Base-by-base conservation (phyloP, 805 yeast species). In the Priceomyces carsonii region DNA sequence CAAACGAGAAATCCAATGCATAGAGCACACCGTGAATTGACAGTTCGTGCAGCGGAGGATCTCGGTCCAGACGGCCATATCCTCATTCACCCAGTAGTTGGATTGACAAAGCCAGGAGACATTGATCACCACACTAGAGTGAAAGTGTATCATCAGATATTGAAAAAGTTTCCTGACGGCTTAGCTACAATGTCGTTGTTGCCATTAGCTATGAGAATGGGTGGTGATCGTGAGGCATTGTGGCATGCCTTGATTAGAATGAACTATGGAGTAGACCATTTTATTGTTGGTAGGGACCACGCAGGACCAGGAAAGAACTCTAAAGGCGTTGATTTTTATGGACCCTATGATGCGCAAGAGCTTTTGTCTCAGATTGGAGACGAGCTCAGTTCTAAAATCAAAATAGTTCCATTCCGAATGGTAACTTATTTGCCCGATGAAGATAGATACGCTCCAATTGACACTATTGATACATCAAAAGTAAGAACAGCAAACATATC, bases 1-100 rank as follows among this genome's bases (percentile, higher is more conserved):
- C 98, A 90, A 71, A 90, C 98, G 27, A 80, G 98, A 71, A 90
- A 90, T 71, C 98, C 98, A 49, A 91, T 90, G 97, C 98, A 90
- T 66, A 81, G 98, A 62, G 98, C 98, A 21, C 98, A 90, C 65
- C 79, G 97, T 61, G 98, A 90, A 64, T 73, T 90, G 55, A 90
- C 98, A 10, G 95, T 90, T 30, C 79, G 97, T 53, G 98, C 97
- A 23, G 97, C 98, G n/a, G 79, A 89, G 54, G 93, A 86, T 48
- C 80, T 88, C 48, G 83, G 88, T 47, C 89, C 91, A 30, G 83
- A 85, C 46, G 72, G 71, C 18, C 71, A 61, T 40, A 83, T 90
- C 37, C 74, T 90, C 63, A 88, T 90, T 55, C 98, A 90, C 64
- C 98, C 98, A 4, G 98, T 90, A 28, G 98, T 90, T 26, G 98